A percentile compares a stretch with the other conserved stretches of the same genome.
phyloP scores from a whole-genome alignment of 176 grass and related monocot genomes.

The Neostapfia colusana region DNA sequence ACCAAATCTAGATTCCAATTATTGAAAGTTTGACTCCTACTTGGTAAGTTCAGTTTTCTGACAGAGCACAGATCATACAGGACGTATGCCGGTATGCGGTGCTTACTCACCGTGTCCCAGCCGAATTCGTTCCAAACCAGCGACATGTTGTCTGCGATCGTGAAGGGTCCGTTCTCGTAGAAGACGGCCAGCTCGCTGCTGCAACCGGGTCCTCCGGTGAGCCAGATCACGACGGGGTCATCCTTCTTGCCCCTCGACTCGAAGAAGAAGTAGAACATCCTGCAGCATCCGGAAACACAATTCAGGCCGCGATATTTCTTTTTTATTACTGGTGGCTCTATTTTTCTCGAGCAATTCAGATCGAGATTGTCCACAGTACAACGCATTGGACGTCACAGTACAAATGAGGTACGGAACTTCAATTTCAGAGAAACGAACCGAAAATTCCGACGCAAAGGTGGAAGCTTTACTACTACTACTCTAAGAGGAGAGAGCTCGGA shows the following conservation, averaged over 20 bases:
- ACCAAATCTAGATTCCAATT: constrained; percentile 10
- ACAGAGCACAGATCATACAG: not conserved
- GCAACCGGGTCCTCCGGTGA: constrained; percentile 92
- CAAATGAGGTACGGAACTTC: not conserved
- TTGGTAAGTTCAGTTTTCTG: too few species aligned
- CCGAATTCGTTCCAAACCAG: constrained; percentile 86
- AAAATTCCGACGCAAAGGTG: not conserved
- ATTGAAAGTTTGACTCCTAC: not conserved
- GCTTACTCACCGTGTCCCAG: constrained; percentile 69
- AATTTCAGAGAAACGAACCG: not conserved
- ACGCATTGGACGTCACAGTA: not conserved
- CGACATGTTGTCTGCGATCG: constrained; percentile 69
- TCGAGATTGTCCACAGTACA: not conserved
- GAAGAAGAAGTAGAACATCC: constrained; percentile 99
- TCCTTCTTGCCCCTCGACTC: constrained; percentile 75
- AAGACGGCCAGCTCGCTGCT: constrained; percentile 96
- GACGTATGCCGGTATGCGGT: not conserved
- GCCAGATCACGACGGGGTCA: constrained; percentile 92
- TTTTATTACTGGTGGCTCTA: not conserved
- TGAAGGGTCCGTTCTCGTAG: constrained; percentile 95
- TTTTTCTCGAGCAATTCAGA: not conserved
- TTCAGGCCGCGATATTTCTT: too few species aligned
- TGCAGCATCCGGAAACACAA: constrained; percentile 28
- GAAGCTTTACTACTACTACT: not conserved
- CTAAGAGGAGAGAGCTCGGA: too few species aligned